Base-by-base conservation (phyloP, 768 basidiomycete species). In the Erythrobasidium yunnanense region DNA sequence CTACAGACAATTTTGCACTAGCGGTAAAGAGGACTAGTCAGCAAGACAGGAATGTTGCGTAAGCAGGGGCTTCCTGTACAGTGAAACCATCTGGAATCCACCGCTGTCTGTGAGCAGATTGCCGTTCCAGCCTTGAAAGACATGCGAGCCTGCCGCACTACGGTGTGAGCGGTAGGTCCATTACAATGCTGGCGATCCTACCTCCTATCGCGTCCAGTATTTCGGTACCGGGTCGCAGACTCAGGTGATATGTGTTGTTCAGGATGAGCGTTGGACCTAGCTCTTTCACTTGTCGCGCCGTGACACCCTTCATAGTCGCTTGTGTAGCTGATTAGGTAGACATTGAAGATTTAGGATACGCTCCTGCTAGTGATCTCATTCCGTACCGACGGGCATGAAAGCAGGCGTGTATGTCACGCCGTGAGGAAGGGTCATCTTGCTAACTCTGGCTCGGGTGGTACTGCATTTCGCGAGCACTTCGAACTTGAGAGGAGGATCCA, bases 231-330 rank as follows among this genome's bases (percentile, higher is more conserved):
- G 90, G 90, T 30, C 88, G 82, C n/a, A 91, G 79, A 72, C 87
- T 87, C 3, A 92, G 79, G 74, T 92, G 90, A 73, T 90, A 92
- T 0, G 89, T 88, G 75, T 91, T 91, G 75, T 91, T 91, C 55
- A 92, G 79, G 38, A 90, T 86, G 63, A 92, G 80, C 0, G 86
- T 87, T 49, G 90, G 80, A 0, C 62, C 67, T 17, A 70, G 46
- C 5, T 56, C 58, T 42, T 25, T 33, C 34, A 58, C 65, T 22
- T 55, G 53, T 66, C 87, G 85, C 20, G 87, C 77, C 4, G 88
- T 89, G n/a, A 92, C 77, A 2, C 89, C 88, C 76, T 93, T 93
- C 73, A 92, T 88, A 4, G 89, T 87, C 18, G 86, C 88, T 74
- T 92, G 90, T 2, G 47, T 57, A 6, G 46, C 58, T 32, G 35